phyloP scores from a whole-genome alignment of 108 stramenopile genomes.

The Conticribra guillardii region DNA sequence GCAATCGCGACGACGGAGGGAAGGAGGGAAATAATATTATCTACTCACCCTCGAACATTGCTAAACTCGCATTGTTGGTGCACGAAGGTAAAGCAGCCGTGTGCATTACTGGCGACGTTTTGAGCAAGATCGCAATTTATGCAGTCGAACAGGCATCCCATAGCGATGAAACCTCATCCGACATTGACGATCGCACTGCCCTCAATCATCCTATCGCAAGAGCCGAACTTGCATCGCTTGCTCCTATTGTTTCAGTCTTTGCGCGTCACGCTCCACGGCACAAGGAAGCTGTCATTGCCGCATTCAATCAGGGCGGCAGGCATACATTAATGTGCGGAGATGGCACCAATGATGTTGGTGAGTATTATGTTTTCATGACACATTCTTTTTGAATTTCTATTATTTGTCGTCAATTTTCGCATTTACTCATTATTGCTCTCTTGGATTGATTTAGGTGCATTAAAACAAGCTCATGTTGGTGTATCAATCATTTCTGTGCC shows the following conservation, averaged over 20 bases:
- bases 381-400: no score
- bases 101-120: slow-evolving; percentile 64
- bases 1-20: not conserved
- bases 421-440: no score
- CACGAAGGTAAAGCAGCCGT: slow-evolving; percentile 41
- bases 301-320: slow-evolving; percentile 85
- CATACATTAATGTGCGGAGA: slow-evolving; percentile 98
- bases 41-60: slow-evolving; percentile 33
- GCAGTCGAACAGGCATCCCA: slow-evolving; percentile 34
- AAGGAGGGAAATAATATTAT: slow-evolving; percentile 17
- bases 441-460: no score
- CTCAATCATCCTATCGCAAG: slow-evolving; percentile 71
- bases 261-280: slow-evolving; percentile 96
- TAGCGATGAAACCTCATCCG: not conserved
- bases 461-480: slow-evolving; percentile 96
- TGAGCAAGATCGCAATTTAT: slow-evolving; percentile 51
- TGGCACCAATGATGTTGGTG: slow-evolving; percentile 99
- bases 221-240: slow-evolving; percentile 58
- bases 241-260: slow-evolving; percentile 89
- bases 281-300: slow-evolving; percentile 93
- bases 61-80: slow-evolving; percentile 45
- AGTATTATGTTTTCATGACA: no score
- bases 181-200: slow-evolving; percentile 47
- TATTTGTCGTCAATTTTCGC: no score
- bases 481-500: slow-evolving; percentile 95